Base-by-base conservation (phyloP, 2,329 filamentous ascomycete genomes). In the Endothia cerciana region DNA sequence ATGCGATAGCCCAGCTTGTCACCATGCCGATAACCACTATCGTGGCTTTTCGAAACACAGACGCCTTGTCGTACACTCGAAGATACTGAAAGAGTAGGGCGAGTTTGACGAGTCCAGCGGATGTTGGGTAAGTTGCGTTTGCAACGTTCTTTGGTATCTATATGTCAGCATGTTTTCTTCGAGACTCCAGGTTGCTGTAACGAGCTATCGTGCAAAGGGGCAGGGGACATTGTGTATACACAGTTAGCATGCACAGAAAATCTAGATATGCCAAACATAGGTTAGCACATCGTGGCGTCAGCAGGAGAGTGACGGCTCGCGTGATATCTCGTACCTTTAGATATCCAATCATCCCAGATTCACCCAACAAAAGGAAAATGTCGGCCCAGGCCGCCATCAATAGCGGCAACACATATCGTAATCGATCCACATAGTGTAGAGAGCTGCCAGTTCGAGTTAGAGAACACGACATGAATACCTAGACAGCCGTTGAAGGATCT, bases 1-100 rank as follows among this genome's bases (percentile, higher is more conserved):
- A 77, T 3, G 71, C 71, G 33, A 72, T 8, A 1, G 73, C 73
- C 75, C 75, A 77, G 3, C 73, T 66, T 1, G 70, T 70, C 4
- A 73, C 74, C 53, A 76, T 70, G 7, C 70, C 49, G 56, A 73
- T 71, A 36, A 73, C 60, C 17, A 57, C 51, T 6, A 73, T 55
- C 8, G 71, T 70, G 13, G 72, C 58, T 36, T 56, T 62, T 5
- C 69, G 70, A 3, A 69, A 64, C 3, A 64, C 61, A 25, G 65
- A 58, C 13, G 57, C 62, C 28, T 47, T 56, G 5, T 71, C 69
- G 30, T 71, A 70, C 28, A 71, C 63, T 15, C 70, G 69, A 1
- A 71, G 55, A n/a, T 70, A 71, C 43, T 71, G 70, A 47, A 71
- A 71, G 0, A 71, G 64, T 28, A 71, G 30, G n/a, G 70, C 70